A percentile compares a stretch with the other conserved stretches of the same genome.
Conservation (phyloP, 768 basidiomycete species). For the Ramaria rubella region DNA sequence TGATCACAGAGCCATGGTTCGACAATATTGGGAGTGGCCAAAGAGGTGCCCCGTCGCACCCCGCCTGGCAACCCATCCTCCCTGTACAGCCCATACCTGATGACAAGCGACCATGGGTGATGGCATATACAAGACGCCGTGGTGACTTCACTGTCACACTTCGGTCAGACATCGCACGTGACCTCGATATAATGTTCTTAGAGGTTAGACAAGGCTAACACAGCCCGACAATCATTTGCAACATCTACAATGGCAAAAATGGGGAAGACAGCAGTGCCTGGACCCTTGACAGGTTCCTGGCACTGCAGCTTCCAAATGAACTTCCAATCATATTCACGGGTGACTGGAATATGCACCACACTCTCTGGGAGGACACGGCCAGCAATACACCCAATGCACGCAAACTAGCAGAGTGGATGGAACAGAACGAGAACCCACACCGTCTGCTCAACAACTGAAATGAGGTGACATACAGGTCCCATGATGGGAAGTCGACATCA, state of each 20-base stretch:
- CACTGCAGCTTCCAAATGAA: constrained; percentile 4
- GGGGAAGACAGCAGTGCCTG: background rate
- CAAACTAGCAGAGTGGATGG: constrained; percentile 2
- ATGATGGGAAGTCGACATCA: background rate
- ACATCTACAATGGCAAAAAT: constrained; percentile 14
- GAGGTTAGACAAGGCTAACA: constrained; percentile 17
- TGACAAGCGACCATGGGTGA: no score
- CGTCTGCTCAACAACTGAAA: background rate
- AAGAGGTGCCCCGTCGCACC: background rate
- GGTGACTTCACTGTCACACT: constrained; percentile 21
- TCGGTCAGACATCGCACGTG: constrained; percentile 17
- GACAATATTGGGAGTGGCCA: background rate
- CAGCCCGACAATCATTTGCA: constrained; percentile 12
- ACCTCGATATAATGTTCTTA: constrained; percentile 13
- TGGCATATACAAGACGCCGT: no score
- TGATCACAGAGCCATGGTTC: background rate
- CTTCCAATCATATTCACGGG: constrained; percentile 19
- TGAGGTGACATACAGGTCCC: no score
- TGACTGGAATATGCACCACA: constrained; percentile 15
- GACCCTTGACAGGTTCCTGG: background rate
- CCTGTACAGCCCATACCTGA: no score
- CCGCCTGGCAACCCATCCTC: background rate
- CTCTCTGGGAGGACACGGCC: constrained; percentile 15
- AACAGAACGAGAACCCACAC: background rate
- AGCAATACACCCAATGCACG: constrained; percentile 13